A percentile compares a stretch with the other conserved stretches of the same genome.
phyloP scores from a whole-genome alignment of 108 stramenopile species.

The Pseudonitzschia delicatissima region DNA sequence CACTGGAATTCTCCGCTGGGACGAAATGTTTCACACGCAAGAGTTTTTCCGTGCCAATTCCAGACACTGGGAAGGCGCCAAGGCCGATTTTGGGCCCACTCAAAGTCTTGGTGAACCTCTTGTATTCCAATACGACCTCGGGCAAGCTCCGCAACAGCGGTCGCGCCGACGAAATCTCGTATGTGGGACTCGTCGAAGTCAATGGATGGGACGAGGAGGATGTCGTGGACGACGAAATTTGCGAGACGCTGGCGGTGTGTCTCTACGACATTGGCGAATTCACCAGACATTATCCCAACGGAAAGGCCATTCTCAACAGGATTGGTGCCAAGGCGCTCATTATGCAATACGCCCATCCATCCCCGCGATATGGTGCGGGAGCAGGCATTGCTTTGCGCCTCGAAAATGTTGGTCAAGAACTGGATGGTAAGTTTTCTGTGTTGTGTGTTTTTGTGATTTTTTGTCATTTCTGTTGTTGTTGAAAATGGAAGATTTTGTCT shows the following conservation, averaged over 20 bases:
- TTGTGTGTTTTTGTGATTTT: not conserved
- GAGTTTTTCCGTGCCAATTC: conserved; percentile 64
- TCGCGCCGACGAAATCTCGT: not conserved
- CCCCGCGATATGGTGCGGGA: conserved; percentile 80
- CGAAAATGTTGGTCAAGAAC: conserved; percentile 85
- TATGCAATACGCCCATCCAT: conserved; percentile 77
- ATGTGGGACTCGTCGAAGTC: conserved; percentile 1
- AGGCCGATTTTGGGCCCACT: conserved; percentile 55
- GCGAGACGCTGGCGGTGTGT: conserved; percentile 68
- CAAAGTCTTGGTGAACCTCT: conserved; percentile 69
- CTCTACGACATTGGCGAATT: conserved; percentile 95
- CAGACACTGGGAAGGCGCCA: conserved; percentile 53
- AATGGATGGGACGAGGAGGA: not conserved
- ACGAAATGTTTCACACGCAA: conserved; percentile 84
- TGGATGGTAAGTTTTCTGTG: not conserved
- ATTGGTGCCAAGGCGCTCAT: conserved; percentile 79
- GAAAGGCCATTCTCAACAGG: not conserved
- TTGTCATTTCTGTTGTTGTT: too few relatives aligned
- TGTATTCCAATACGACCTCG: conserved; percentile 21
- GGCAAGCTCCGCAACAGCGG: not conserved
- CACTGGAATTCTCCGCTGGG: conserved; percentile 83
- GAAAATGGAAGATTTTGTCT: too few relatives aligned
- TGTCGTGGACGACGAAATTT: not conserved
- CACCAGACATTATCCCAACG: conserved; percentile 82
- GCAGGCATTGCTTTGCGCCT: conserved; percentile 87